Evolutionary conservation across 2,329 filamentous ascomycete species (phyloP), one percentile per base, ranked within the genome.

Genomic region (Hypoxylon sp.): DNA sequence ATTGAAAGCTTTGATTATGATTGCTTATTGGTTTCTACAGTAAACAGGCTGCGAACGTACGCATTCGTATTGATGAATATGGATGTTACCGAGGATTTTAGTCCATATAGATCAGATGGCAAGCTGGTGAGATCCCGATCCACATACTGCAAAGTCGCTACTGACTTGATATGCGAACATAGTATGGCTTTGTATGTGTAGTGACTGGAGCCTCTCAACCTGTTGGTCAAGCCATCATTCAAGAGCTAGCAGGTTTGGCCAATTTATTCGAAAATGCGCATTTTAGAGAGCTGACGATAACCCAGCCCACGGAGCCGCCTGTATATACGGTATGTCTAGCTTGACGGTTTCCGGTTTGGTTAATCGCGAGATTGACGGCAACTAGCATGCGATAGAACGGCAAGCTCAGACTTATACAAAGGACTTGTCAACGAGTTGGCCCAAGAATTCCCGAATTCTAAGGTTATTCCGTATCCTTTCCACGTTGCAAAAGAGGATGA

Each of bases 121-220:
- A 73, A 74, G 54, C 67, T 74, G 42, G 72, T 70, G 46, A 67
- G 83, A 79, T 5, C 6, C 24, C 44, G 8, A 29, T 33, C 52
- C 48, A 63, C 10, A 11, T 53, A n/a, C 19, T 14, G 22, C 17
- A n/a, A 31, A 44, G 26, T 5, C 13, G 46, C 13, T 13, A 29
- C 19, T 48, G 31, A 37, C 17, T 60, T 9, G 39, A 48, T 11
- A 67, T 39, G 51, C 63, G 19, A 59, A n/a, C 31, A n/a, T 69
- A 88, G 84, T 88, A 90, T 77, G 88, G 88, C 47, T 90, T 90
- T 71, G 85, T 90, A 19, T 90, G 88, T 72, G 84, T 91, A 13
- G 88, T 91, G 4, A 90, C 88, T 0, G 88, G 88, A 13, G 87
- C 88, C 24, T 85, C 85, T 0, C 86, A 89, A 73, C 85, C 88